Conservation (phyloP, 495 filamentous ascomycete genomes). For the Bacidia rubella region DNA sequence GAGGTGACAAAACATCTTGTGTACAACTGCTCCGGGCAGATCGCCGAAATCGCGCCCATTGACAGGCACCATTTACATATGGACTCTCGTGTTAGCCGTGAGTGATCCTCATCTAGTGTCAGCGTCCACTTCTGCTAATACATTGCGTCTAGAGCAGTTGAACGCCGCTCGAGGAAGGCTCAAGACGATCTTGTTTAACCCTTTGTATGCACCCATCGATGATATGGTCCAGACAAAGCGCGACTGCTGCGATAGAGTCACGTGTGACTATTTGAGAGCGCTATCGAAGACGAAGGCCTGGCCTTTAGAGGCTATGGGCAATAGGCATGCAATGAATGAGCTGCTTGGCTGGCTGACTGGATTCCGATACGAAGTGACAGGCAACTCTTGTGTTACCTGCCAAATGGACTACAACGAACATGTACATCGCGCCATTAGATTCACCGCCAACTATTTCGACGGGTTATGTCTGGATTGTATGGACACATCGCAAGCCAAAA, state of each 20-base stretch:
- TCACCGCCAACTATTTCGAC: conserved; percentile 13
- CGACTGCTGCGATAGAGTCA: conserved; percentile 7
- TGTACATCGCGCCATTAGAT: not conserved
- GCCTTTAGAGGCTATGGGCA: conserved; percentile 10
- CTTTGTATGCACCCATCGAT: conserved; percentile 8
- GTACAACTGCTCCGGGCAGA: conserved; percentile 3
- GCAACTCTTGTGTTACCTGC: conserved; percentile 2
- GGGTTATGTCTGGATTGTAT: conserved; percentile 23
- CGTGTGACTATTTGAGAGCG: conserved; percentile 8
- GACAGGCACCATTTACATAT: conserved; percentile 5
- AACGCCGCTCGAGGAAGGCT: conserved; percentile 23
- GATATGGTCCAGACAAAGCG: not conserved
- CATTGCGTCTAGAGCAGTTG: conserved; percentile 16
- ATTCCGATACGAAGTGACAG: conserved; percentile 4
- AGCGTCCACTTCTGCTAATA: not conserved
- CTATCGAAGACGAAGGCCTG: conserved; percentile 5
- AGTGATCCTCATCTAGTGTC: not conserved
- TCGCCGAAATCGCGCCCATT: conserved; percentile 6
- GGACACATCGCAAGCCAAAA: conserved; percentile 16
- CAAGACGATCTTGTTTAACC: conserved; percentile 15
- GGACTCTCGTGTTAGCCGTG: conserved; percentile 10
- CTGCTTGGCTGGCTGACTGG: conserved; percentile 2
- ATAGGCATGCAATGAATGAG: not conserved
- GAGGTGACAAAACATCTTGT: not conserved
- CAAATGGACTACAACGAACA: conserved; percentile 1